phyloP scores from a whole-genome alignment of 2,329 filamentous ascomycete genomes.

The Ceratocystis huliohia region DNA sequence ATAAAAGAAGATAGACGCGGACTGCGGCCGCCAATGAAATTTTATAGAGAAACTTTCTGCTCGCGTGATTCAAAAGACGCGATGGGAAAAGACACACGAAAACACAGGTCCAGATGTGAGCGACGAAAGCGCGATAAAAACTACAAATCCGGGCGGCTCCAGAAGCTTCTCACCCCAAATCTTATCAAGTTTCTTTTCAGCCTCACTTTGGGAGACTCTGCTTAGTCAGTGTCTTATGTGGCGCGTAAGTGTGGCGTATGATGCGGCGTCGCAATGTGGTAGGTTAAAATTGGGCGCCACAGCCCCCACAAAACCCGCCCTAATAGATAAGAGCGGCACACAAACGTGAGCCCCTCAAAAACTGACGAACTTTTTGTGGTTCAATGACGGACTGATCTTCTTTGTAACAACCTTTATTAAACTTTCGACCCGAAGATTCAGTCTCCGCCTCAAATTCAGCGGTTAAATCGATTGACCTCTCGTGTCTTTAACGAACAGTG shows the following conservation, averaged over 20 bases:
- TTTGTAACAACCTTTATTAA: slow-evolving; percentile 19
- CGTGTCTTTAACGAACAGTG: slow-evolving; percentile 50
- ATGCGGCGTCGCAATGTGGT: neutral
- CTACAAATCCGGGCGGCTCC: slow-evolving; percentile 1
- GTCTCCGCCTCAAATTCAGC: slow-evolving; percentile 83
- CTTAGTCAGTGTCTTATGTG: slow-evolving; percentile 6
- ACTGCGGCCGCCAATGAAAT: neutral
- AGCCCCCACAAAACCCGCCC: slow-evolving; percentile 16
- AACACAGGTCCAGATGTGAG: neutral
- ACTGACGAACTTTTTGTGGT: slow-evolving; percentile 19
- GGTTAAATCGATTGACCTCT: slow-evolving; percentile 99
- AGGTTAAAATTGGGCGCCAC: neutral
- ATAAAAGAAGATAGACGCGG: neutral
- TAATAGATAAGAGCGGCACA: slow-evolving; percentile 16
- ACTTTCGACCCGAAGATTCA: slow-evolving; percentile 79
- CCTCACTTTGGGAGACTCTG: neutral
- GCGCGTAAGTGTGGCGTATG: neutral
- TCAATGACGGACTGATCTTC: slow-evolving; percentile 11
- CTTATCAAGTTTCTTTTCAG: slow-evolving; percentile 9
- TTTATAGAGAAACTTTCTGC: neutral
- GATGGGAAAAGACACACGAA: neutral
- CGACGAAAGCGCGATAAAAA: slow-evolving; percentile 8
- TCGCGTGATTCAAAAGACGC: neutral
- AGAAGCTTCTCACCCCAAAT: slow-evolving; percentile 18
- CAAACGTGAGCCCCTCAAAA: slow-evolving; percentile 19